Conservation (phyloP, 768 basidiomycete genomes). For the Podaxis carcinomalis region DNA sequence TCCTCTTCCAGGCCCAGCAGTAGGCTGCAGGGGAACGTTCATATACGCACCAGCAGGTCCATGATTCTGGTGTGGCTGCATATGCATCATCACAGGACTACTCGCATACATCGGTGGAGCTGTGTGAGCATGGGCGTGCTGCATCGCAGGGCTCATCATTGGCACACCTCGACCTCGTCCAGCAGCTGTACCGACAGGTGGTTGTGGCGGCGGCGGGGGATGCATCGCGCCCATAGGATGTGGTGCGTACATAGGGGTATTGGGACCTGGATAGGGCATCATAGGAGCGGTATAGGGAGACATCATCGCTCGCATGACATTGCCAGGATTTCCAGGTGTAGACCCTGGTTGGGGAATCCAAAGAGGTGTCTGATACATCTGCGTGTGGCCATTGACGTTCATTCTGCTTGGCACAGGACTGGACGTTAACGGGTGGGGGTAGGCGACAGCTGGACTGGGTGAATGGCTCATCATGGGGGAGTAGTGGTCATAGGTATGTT, state of each 20-base stretch:
- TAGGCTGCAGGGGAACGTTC: constrained; percentile 7
- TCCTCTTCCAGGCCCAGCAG: constrained; percentile 37
- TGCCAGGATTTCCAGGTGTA: constrained; percentile 40
- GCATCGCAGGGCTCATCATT: constrained; percentile 72
- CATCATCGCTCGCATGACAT: constrained; percentile 51
- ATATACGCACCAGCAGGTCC: constrained; percentile 39
- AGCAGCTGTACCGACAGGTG: constrained; percentile 34
- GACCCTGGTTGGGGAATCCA: constrained; percentile 55
- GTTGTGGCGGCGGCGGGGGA: constrained; percentile 35
- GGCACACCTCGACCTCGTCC: constrained; percentile 44
- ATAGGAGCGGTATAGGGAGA: constrained; percentile 65
- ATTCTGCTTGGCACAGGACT: constrained; percentile 64
- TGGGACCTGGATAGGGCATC: constrained; percentile 61
- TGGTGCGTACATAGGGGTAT: constrained; percentile 24
- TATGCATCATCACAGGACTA: constrained; percentile 70
- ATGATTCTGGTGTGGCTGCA: constrained; percentile 38
- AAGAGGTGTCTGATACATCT: constrained; percentile 57
- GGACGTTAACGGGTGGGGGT: constrained; percentile 51
- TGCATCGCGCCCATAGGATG: constrained; percentile 35
- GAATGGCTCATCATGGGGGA: constrained; percentile 74
- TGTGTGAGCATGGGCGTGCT: constrained; percentile 51
- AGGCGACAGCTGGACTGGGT: constrained; percentile 64
- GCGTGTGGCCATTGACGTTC: constrained; percentile 57
- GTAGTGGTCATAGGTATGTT: constrained; percentile 52
- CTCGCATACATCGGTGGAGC: constrained; percentile 56